Base-by-base conservation (phyloP, 1,139 yeast genomes). In the Kodamaea arcana region DNA sequence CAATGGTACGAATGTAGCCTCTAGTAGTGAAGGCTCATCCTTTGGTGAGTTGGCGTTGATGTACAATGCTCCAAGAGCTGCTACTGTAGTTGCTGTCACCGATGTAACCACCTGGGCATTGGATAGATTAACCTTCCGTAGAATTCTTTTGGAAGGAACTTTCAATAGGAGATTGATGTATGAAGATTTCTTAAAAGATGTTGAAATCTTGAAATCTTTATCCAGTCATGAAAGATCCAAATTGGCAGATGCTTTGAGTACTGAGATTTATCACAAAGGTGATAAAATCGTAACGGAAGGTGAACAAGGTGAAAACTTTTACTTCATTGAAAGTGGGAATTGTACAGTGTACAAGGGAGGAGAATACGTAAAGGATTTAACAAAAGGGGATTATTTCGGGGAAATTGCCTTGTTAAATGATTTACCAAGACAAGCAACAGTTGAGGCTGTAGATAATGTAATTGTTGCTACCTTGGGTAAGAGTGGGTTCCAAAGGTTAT, bases 51-150 rank as follows among this genome's bases (percentile, higher is more conserved):
- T 92, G 53, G 98, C 98, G 2, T 75, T 92, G 51, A 88, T 92
- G 96, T 92, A 92, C 67, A 92, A 92, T 61, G 81, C 97, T 15
- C 97, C 97, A 41, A 79, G 98, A 62, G 98, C 97, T 5, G 98
- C 97, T 13, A 88, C 97, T 1, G 97, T 87, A 2, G 54, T 73
- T 15, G 95, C 97, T 8, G 72, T 78, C 22, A 75, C 82, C 51
- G 76, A 75, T 23, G 73, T 90, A 34, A 60, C 65, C 9, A 65
- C 72, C 46, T 92, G 97, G 97, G 94, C 95, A 2, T 73, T 92
- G 50, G 98, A 92, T 62, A 79, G 98, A 54, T 69, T 84, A 51
- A 90, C 97, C 1, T 92, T 92, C 71, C 82, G 97, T 61, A 78
- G 92, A 57, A 92, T 92, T 45, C 71, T 92, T 41, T 72, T 90